Base-by-base conservation (phyloP, 1,139 yeast species). In the Hyphopichia buzzinii region DNA sequence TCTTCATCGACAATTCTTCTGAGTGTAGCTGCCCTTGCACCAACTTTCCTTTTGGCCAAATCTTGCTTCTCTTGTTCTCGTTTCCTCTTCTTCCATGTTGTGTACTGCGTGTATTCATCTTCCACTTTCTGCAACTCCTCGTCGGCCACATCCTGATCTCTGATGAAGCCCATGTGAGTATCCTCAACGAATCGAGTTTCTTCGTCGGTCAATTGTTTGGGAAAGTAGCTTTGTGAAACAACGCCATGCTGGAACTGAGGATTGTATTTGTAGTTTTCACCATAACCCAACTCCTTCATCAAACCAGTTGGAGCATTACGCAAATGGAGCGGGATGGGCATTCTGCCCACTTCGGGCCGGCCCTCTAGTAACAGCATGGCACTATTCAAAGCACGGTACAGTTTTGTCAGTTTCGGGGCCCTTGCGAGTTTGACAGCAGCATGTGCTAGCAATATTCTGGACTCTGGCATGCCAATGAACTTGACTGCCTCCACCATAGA, bases 401-500 rank as follows among this genome's bases (percentile, higher is more conserved):
- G 79, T 52, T 83, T 82, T 11, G 90, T 88, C 4, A 95, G 84
- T 57, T 94, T 94, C 1, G 81, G 80, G 0, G 97, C 95, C 38
- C 79, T 64, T 0, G 97, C 95, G 21, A 92, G 65, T 47, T 89
- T 85, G 23, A 85, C 89, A 1, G 95, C 90, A 57, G 97, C 88
- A 49, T 92, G 98, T 0, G 92, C 98, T 33, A 92, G 63, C 3
- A 89, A 80, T 25, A 87, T 72, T 54, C 92, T 97, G 2, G 95
- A 95, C 54, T 94, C 98, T 0, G 99, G 99, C 76, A 92, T 73
- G 0, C 99, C 99, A n/a, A 92, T 74, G 59, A 85, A 88, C 60
- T 88, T 94, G 4, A 87, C 79, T 0, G 97, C 90, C 35, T 87
- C 88, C 54, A 84, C 87, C 0, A 95, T 79, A 0, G 97, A 81